These are phyloP conservation scores for Chalciporus piperatoides DNA, from an alignment of 1,284 basidiomycete species.

Conservation along the genomic window DNA sequence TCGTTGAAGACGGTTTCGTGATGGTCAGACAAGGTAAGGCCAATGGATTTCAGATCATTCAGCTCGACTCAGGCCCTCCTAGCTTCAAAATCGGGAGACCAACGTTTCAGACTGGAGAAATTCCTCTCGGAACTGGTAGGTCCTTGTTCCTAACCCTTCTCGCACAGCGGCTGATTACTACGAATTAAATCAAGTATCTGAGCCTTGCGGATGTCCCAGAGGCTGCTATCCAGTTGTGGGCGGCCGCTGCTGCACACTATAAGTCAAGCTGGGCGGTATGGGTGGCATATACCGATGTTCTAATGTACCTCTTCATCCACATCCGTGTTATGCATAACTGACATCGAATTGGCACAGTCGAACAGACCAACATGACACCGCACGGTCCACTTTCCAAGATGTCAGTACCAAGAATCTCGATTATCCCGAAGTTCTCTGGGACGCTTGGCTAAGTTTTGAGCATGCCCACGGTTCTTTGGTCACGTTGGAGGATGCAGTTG, in stretches of 20 bases:
- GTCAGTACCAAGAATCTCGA: conserved; percentile 72
- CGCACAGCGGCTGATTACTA: background rate
- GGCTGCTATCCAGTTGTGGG: conserved; percentile 57
- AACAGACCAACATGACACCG: conserved; percentile 53
- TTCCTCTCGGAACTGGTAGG: conserved; percentile 72
- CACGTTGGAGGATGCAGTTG: conserved; percentile 65
- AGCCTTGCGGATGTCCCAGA: conserved; percentile 47
- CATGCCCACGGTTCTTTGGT: conserved; percentile 73
- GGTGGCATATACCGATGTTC: conserved; percentile 61
- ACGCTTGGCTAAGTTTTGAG: conserved; percentile 86
- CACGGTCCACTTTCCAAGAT: conserved; percentile 63
- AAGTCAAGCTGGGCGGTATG: conserved; percentile 70
- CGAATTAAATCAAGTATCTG: conserved; percentile 39
- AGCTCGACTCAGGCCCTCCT: conserved; percentile 5
- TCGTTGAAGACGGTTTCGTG: conserved; percentile 58
- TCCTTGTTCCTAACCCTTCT: conserved; percentile 12
- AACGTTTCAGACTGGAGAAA: conserved; percentile 74
- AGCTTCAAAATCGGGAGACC: conserved; percentile 50
- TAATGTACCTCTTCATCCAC: conserved; percentile 50
- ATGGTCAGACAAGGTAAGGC: conserved; percentile 55
- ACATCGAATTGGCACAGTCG: conserved; percentile 39
- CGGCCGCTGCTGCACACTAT: conserved; percentile 57
- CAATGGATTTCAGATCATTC: background rate
- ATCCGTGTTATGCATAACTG: background rate
- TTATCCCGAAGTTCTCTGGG: conserved; percentile 91